Percentiles rank a stretch among this genome's conserved stretches.
phyloP scores from a whole-genome alignment of 2,329 filamentous ascomycete genomes.

The Leptographium radiaticola region DNA sequence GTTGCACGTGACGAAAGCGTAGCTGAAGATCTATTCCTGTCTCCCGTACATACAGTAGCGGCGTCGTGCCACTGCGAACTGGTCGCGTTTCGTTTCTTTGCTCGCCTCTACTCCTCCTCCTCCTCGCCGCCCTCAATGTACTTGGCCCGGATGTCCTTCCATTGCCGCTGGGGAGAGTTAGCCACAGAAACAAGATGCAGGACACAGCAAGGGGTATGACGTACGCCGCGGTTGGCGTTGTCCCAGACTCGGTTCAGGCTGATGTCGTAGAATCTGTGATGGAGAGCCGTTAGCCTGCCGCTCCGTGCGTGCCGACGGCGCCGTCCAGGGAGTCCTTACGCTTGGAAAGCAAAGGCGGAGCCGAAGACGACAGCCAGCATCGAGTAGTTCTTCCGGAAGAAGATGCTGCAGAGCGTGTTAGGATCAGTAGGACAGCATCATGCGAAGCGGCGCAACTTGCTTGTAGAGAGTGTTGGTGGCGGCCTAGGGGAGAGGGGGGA shows the following conservation, averaged over 20 bases:
- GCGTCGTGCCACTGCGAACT: too few species aligned
- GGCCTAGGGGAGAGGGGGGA: conserved; percentile 18
- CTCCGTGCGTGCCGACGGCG: neutral
- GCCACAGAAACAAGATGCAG: neutral
- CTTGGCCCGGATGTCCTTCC: conserved; percentile 94
- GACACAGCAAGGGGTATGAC: conserved; percentile 22
- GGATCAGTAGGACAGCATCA: neutral
- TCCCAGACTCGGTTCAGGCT: conserved; percentile 83
- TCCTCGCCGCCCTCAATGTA: conserved; percentile 64
- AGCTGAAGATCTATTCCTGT: too few species aligned
- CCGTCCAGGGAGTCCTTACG: conserved; percentile 46
- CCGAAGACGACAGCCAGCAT: conserved; percentile 82
- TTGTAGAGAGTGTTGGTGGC: conserved; percentile 41
- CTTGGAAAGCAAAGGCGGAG: conserved; percentile 79
- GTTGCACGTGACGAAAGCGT: too few species aligned
- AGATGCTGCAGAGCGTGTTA: conserved; percentile 39
- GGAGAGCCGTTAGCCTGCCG: neutral
- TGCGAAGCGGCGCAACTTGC: conserved; percentile 26
- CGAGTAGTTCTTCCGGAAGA: conserved; percentile 77
- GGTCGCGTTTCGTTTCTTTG: neutral
- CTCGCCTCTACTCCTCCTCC: conserved; percentile 39
- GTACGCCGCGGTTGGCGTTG: conserved; percentile 77
- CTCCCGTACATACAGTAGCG: too few species aligned
- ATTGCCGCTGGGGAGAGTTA: conserved; percentile 65
- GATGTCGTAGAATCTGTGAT: conserved; percentile 66